Evolutionary conservation across 352 stramenopile species (phyloP), one percentile per base, ranked within the genome.

Genomic region (Phytophthora boehmeriae): DNA sequence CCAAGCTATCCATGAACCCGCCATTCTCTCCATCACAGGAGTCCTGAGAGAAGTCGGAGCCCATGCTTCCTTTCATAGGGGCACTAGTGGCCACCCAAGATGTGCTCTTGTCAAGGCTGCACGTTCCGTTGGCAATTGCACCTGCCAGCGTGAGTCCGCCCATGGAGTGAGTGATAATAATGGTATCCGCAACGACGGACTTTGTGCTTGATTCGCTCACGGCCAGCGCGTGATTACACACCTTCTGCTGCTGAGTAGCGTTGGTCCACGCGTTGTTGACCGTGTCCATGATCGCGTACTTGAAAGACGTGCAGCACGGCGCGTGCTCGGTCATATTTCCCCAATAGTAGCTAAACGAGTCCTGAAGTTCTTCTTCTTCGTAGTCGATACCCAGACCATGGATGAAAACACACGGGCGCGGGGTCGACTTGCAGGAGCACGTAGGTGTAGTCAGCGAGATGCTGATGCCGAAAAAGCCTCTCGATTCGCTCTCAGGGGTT

Each of bases 121-220:
- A 91, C 27, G 70, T 72, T 13, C 69, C 68, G 1, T 51, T 75
- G 8, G 78, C 77, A 32, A 89, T 63, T 1, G 74, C 76, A 11
- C 68, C 51, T 32, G 57, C 75, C 13, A 81, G 22, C 19, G 78
- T 53, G 9, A 87, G 63, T 8, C 72, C 75, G 13, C 74, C 75
- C 72, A 84, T 84, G 0, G 77, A 87, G 48, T 87, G 74, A 14
- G 68, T 69, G 16, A 84, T 54, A 14, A 87, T 51, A 43, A 84
- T 83, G 1, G 75, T 75, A 45, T 82, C 64, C 10, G 68, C 51
- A 36, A 82, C 75, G 42, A 71, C 54, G 8, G 48, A 66, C 22
- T 30, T 42, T 23, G 56, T 60, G 19, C 71, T 62, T 1, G 60
- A 66, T 10, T 57, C 50, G 10, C 54, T 72, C 41, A 72, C 30